These are phyloP conservation scores for Myxozyma melibiosi DNA, from an alignment of 805 yeast genomes.

Conservation along the genomic window DNA sequence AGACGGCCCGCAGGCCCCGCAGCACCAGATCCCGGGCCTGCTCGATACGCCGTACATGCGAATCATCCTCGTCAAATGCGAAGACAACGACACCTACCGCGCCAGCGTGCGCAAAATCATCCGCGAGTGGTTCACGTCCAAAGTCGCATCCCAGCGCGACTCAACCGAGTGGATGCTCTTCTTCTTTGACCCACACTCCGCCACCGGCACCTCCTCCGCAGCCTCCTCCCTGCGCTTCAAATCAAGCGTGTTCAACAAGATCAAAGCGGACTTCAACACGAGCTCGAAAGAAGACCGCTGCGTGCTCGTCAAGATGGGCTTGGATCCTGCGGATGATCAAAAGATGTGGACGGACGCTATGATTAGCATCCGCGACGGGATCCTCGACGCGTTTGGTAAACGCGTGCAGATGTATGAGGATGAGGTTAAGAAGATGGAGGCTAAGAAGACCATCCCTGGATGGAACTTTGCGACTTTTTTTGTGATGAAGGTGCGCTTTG, in stretches of 20 bases:
- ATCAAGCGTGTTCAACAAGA: slow-evolving; percentile 56
- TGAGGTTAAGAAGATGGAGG: slow-evolving; percentile 46
- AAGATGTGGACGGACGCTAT: slow-evolving; percentile 57
- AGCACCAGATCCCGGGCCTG: slow-evolving; percentile 47
- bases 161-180: slow-evolving; percentile 67
- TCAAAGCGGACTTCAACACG: slow-evolving; percentile 54
- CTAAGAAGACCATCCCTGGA: slow-evolving; percentile 44
- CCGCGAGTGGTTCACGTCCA: slow-evolving; percentile 70
- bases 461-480: slow-evolving; percentile 52
- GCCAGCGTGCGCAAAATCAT: slow-evolving; percentile 79
- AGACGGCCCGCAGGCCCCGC: slow-evolving; percentile 33
- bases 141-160: slow-evolving; percentile 43
- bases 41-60: slow-evolving; percentile 59
- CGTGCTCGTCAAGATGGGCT: slow-evolving; percentile 37
- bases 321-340: slow-evolving; percentile 43
- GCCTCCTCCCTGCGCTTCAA: slow-evolving; percentile 47
- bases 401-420: slow-evolving; percentile 49
- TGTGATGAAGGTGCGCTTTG: slow-evolving; percentile 41
- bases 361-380: slow-evolving; percentile 50
- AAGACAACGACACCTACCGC: slow-evolving; percentile 72
- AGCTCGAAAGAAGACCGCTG: slow-evolving; percentile 44
- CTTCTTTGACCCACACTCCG: slow-evolving; percentile 48
- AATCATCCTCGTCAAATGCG: slow-evolving; percentile 68
- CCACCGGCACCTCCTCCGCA: slow-evolving; percentile 35
- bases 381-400: slow-evolving; percentile 57